A percentile compares a stretch with the other conserved stretches of the same genome.
Evolutionary conservation across 768 basidiomycete species (phyloP).

Genomic region (Trametopsis cervina): DNA sequence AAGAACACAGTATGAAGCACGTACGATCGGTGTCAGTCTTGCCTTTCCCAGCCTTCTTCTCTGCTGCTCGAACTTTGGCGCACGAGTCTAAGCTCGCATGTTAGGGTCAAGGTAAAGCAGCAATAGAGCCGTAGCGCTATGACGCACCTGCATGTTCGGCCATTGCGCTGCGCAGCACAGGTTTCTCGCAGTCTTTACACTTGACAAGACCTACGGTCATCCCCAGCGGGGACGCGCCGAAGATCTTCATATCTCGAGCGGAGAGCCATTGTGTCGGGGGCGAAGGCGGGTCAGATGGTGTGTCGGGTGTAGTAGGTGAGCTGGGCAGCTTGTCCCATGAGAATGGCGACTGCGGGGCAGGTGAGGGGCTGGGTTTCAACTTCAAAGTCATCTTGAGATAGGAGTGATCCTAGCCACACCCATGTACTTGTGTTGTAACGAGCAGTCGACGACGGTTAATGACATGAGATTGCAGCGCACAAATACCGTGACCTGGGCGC

Average conservation of each 20-base stretch:
- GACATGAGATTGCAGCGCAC: too few relatives aligned
- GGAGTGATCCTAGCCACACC: too few relatives aligned
- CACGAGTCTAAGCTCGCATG: slow-evolving; percentile 50
- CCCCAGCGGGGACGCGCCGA: slow-evolving; percentile 69
- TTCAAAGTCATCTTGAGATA: slow-evolving; percentile 30
- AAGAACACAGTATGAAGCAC: neutral
- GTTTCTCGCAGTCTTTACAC: slow-evolving; percentile 80
- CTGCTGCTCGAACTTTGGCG: slow-evolving; percentile 46
- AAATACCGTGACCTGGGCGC: too few relatives aligned
- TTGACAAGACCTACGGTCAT: slow-evolving; percentile 55
- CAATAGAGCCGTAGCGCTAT: neutral
- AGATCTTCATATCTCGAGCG: slow-evolving; percentile 83
- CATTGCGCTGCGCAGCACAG: slow-evolving; percentile 68
- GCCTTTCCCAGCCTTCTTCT: slow-evolving; percentile 50
- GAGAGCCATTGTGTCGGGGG: slow-evolving; percentile 85
- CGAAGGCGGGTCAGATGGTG: slow-evolving; percentile 37
- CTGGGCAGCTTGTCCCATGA: slow-evolving; percentile 47
- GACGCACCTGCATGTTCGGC: slow-evolving; percentile 68
- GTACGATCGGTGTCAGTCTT: slow-evolving; percentile 47
- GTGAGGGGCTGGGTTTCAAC: slow-evolving; percentile 30
- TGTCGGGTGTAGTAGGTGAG: slow-evolving; percentile 28
- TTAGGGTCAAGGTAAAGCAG: neutral
- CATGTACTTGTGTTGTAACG: too few relatives aligned
- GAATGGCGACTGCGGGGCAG: slow-evolving; percentile 48
- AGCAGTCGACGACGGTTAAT: too few relatives aligned